Conservation (phyloP, 192 early-diverging fungal species). For the Paraglomus occultum region DNA sequence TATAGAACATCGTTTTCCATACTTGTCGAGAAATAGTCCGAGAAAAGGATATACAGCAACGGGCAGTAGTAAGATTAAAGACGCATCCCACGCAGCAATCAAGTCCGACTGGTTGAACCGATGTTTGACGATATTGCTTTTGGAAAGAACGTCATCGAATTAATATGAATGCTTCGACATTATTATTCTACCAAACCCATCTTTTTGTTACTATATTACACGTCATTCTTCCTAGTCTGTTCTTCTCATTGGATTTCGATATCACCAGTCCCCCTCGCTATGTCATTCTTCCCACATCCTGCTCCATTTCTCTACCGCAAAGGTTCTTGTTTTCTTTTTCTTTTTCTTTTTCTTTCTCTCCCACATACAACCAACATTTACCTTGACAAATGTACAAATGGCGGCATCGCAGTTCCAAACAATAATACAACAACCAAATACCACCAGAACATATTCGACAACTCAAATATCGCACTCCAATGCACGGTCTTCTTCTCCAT, state of each 20-base stretch:
- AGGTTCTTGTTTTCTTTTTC: background rate
- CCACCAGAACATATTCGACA: conserved; percentile 46
- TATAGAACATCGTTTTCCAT: conserved; percentile 58
- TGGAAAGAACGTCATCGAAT: background rate
- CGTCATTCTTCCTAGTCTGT: background rate
- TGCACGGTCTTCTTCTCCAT: conserved; percentile 28
- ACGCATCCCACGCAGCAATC: conserved; percentile 63
- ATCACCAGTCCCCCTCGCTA: background rate
- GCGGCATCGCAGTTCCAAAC: conserved; percentile 39
- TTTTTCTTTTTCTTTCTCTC: background rate
- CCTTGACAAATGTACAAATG: conserved; percentile 48
- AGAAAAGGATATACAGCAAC: conserved; percentile 68
- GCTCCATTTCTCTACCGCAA: no score
- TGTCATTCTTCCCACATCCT: no score
- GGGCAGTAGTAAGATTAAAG: conserved; percentile 66
- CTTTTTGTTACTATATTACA: no score
- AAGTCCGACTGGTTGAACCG: conserved; percentile 61
- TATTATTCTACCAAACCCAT: no score
- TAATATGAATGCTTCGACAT: no score
- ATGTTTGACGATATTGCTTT: conserved; percentile 70
- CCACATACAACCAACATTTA: conserved; percentile 12
- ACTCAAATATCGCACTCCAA: conserved; percentile 43
- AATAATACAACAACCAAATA: conserved; percentile 39
- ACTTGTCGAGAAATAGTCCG: conserved; percentile 66
- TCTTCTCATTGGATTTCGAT: background rate